These are phyloP conservation scores for Colletotrichum melonis DNA, from an alignment of 2,329 filamentous ascomycete species.

Conservation along the genomic window DNA sequence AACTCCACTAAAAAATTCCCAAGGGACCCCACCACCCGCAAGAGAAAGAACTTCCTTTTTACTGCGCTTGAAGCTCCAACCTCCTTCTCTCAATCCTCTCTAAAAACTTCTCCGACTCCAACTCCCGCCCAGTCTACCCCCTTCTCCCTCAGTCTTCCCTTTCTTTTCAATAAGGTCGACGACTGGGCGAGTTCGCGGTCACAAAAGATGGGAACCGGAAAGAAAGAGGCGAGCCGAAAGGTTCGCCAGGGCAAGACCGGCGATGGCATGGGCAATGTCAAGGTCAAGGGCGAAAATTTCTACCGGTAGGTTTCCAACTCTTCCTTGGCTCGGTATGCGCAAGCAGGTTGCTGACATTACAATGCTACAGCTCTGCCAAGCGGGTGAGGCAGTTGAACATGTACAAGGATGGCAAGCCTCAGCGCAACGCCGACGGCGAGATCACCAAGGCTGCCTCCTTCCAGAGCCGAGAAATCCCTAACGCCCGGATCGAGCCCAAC, in stretches of 20 bases:
- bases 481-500: slow-evolving; percentile 92
- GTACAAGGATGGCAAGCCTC: slow-evolving; percentile 86
- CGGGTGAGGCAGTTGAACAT: slow-evolving; percentile 91
- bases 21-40: slow-evolving; percentile 23
- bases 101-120: slow-evolving; percentile 21
- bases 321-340: background rate
- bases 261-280: slow-evolving; percentile 92
- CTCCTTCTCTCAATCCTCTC: slow-evolving; percentile 36
- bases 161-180: slow-evolving; percentile 37
- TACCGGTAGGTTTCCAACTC: slow-evolving; percentile 70
- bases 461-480: slow-evolving; percentile 84
- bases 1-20: slow-evolving; percentile 35
- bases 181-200: slow-evolving; percentile 35
- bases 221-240: slow-evolving; percentile 89
- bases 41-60: slow-evolving; percentile 33
- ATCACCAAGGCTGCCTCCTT: slow-evolving; percentile 86
- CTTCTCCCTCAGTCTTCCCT: slow-evolving; percentile 5
- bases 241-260: slow-evolving; percentile 85
- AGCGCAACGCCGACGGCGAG: slow-evolving; percentile 84
- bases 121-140: slow-evolving; percentile 27
- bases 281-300: slow-evolving; percentile 97
- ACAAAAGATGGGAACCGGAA: slow-evolving; percentile 81
- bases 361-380: slow-evolving; percentile 71
- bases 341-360: background rate
- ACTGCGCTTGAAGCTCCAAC: slow-evolving; percentile 26